Conservation (phyloP, 129 eudicot genomes). For the Artemisia argyi region DNA sequence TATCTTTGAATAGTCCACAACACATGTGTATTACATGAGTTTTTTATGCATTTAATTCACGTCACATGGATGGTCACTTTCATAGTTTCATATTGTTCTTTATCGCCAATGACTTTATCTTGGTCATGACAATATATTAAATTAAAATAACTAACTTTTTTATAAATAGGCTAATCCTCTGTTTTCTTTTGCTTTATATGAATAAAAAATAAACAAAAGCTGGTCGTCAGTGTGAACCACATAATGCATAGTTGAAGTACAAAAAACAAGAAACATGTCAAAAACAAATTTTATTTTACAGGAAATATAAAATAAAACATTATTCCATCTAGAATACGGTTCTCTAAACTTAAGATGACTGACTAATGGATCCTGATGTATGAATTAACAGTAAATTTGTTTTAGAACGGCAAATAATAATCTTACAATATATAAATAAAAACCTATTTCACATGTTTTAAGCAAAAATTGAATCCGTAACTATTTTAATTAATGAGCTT, state of each 20-base stretch:
- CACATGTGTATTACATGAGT: slow-evolving; percentile 18
- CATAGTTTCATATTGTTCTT: background rate
- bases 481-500: too few species aligned
- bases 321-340: background rate
- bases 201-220: background rate
- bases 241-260: background rate
- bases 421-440: too few species aligned
- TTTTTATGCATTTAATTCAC: background rate
- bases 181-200: background rate
- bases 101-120: background rate
- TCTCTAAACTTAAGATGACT: background rate
- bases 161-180: background rate
- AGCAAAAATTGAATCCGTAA: too few species aligned
- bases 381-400: too few species aligned
- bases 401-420: too few species aligned
- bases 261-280: background rate
- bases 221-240: background rate
- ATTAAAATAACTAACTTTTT: background rate
- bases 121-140: background rate
- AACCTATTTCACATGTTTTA: too few species aligned
- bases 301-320: background rate
- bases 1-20: slow-evolving; percentile 9
- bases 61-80: slow-evolving; percentile 21
- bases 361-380: background rate
- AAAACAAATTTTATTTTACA: background rate